Base-by-base conservation (phyloP, 2,329 filamentous ascomycete genomes). In the Ophiostoma sp. region DNA sequence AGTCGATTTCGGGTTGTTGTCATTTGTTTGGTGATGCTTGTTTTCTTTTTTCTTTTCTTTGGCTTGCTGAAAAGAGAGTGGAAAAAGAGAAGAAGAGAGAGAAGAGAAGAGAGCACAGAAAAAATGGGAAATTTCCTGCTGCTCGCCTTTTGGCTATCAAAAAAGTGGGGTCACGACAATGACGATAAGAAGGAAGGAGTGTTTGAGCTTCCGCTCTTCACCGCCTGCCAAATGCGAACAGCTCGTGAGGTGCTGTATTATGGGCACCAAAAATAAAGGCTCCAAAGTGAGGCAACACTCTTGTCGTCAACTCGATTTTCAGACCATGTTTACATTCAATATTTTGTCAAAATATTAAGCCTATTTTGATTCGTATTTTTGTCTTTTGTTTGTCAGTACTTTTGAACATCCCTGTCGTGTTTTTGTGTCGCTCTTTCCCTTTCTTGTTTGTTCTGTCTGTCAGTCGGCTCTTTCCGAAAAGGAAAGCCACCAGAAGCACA, bases 401-500 rank as follows among this genome's bases (percentile, higher is more conserved):
- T n/a, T 9, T 9, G 59, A 39, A 1, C 3, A 63, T 39, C 59
- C 59, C 33, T 63, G 31, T 31, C n/a, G 3, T 39, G 19, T 22
- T 66, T 11, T 22, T 31, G 36, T 50, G 25, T 33, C 17, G n/a
- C 61, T 48, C 11, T n/a, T 31, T 31, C 22, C 22, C 15, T 19
- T 48, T 39, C 3, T 68, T 4, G 1, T 17, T n/a, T 11, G 12
- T 45, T 39, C 59, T 39, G 33, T 25, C 25, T 42, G 12, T 61
- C 15, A 12, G 28, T 31, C 63, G 12, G 25, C 15, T 50, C 63
- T 48, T 64, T 68, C 63, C 63, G 22, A 68, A 68, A 33, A 31
- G 63, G 63, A 68, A 68, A 48, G 63, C 63, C 22, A 28, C 39
- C 63, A 69, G 25, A 52, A 33, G n/a, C 45, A 64, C 36, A 28